Evolutionary conservation across 345 rosid species (phyloP), one percentile per base, ranked within the genome.

Genomic region (Kernera saxatilis): DNA sequence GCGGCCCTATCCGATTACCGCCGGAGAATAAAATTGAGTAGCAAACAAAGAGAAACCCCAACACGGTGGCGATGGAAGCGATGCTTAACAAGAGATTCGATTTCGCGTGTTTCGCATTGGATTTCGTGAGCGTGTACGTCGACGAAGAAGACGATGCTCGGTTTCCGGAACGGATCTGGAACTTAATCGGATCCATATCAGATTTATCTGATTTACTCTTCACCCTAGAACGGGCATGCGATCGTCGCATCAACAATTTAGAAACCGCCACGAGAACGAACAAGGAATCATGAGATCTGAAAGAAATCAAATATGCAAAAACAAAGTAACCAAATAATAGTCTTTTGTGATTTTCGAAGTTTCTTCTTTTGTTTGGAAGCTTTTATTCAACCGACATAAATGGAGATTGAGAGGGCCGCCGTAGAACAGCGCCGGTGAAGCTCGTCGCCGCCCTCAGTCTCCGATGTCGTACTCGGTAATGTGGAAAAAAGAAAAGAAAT

Each of bases 171-270:
- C 93, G 85, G 77, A 71, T 79, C 8, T 81, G 92, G 75, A 80
- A 77, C 81, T 85, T 91, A 68, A 84, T 39, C 25, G 88, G 84
- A 61, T 90, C 98, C 98, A 93, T 90, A 9, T 52, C 53, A 8
- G 67, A 26, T 25, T 68, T 49, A 40, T 15, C 40, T 36, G 40
- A 6, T 36, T 36, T 64, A 58, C 45, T 68, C 50, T 87, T 73
- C 67, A 77, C 78, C 82, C 82, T 86, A 37, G 56, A 71, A 68
- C 85, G 91, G 80, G 86, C 83, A 84, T 85, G 89, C 79, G 85
- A 74, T 59, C 91, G 86, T 83, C 87, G 97, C 96, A 93, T 88
- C 94, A 88, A 93, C 81, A 71, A 77, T 59, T 53, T 43, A 52
- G 27, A 35, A 43, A 50, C 36, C 52, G 54, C 37, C 35, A 72